phyloP scores from a whole-genome alignment of 345 rosid genomes.

The Excoecaria cochinchinensis region DNA sequence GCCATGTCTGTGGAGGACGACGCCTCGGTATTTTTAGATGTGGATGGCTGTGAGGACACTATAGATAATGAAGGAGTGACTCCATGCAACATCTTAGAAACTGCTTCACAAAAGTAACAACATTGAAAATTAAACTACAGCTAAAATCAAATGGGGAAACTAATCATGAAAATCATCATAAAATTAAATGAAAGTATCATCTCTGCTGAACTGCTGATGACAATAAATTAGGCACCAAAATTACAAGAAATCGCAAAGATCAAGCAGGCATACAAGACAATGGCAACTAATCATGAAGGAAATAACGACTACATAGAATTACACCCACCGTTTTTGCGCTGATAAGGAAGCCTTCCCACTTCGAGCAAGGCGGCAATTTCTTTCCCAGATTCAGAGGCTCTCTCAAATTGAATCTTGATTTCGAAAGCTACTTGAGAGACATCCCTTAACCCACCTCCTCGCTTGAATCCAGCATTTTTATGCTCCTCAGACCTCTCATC shows the following conservation, averaged over 20 bases:
- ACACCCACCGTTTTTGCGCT: conserved; percentile 66
- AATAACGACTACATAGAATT: not conserved
- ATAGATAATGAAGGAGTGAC: conserved; percentile 54
- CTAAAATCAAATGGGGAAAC: conserved; percentile 17
- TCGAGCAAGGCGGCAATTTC: conserved; percentile 88
- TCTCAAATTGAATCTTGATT: conserved; percentile 66
- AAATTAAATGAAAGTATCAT: not conserved
- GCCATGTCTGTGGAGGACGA: conserved; percentile 38
- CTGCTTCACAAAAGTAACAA: conserved; percentile 38
- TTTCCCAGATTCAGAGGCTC: conserved; percentile 75
- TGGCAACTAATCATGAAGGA: not conserved
- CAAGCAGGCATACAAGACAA: conserved; percentile 9
- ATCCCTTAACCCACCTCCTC: conserved; percentile 43
- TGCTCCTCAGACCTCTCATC: conserved; percentile 46
- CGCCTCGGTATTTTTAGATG: conserved; percentile 50
- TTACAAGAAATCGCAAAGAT: conserved; percentile 13
- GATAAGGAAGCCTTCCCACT: conserved; percentile 75
- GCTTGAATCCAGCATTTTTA: conserved; percentile 25
- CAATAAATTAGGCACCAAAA: conserved; percentile 5
- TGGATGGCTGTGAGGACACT: conserved; percentile 52
- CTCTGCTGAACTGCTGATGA: not conserved
- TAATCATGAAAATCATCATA: not conserved
- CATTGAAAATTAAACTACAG: conserved; percentile 11
- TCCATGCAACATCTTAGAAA: conserved; percentile 61
- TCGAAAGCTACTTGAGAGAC: conserved; percentile 59